Evolutionary conservation across 106 monocot species (phyloP).

Genomic region (Apostasia ramifera): DNA sequence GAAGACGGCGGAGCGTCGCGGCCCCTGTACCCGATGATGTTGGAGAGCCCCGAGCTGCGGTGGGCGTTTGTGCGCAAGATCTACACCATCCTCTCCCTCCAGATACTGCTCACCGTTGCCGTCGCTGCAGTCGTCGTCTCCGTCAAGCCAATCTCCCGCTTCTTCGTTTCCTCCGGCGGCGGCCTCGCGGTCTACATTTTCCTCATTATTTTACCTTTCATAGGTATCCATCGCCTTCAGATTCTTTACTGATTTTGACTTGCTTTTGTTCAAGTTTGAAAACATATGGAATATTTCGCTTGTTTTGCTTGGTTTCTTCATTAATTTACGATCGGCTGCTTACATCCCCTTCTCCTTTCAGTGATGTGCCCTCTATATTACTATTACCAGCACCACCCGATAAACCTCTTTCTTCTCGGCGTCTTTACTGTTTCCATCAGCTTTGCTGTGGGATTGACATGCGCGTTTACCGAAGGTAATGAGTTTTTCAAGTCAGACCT

Average conservation of each 20-base stretch:
- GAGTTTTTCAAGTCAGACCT: neutral
- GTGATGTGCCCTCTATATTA: conserved; percentile 63
- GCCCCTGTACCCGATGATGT: conserved; percentile 65
- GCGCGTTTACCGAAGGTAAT: conserved; percentile 82
- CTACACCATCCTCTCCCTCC: conserved; percentile 57
- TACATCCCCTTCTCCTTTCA: conserved; percentile 6
- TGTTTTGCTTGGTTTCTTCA: neutral
- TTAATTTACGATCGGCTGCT: neutral
- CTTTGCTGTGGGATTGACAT: conserved; percentile 67
- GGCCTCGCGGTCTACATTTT: conserved; percentile 56
- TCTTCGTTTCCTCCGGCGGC: conserved; percentile 42
- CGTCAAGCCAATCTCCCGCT: conserved; percentile 43
- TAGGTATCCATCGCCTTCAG: conserved; percentile 20
- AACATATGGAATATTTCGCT: neutral
- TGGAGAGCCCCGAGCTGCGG: conserved; percentile 50
- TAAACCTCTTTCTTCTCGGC: conserved; percentile 64
- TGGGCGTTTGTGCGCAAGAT: conserved; percentile 81
- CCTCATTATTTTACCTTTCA: conserved; percentile 52
- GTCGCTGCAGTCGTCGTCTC: conserved; percentile 53
- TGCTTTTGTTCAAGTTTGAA: neutral
- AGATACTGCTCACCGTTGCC: conserved; percentile 50
- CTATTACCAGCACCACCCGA: conserved; percentile 62
- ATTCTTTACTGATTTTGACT: neutral
- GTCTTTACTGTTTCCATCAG: conserved; percentile 73
- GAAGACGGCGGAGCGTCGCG: conserved; percentile 20